Evolutionary conservation across 495 filamentous ascomycete species (phyloP), one percentile per base, ranked within the genome.

Genomic region (Cairneyella variabilis): DNA sequence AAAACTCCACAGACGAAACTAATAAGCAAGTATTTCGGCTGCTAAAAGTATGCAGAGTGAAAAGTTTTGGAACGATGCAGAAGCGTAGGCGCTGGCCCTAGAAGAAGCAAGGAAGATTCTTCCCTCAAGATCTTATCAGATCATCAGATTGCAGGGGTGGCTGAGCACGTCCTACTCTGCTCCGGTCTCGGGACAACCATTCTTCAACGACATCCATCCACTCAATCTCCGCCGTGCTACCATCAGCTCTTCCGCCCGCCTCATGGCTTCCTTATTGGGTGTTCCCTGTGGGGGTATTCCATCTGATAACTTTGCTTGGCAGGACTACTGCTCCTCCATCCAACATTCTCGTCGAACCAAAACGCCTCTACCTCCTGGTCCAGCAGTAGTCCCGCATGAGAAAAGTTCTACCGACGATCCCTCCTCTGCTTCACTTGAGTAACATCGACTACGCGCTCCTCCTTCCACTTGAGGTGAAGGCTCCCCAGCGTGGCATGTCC

Each of bases 61-160:
- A 40, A 40, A 40, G 6, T 40, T n/a, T 40, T 12, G 16, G 22
- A 45, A 14, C 9, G 5, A 2, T 27, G 20, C 17, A 3, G 18
- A 14, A 45, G 21, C 22, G 3, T 0, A 20, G 2, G 20, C 14
- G 44, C 25, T 17, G 44, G 20, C 25, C 17, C 17, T 3, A 2
- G 22, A 22, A 9, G 22, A 27, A n/a, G 42, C 51, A 54, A 40
- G 51, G 51, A 54, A 54, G 43, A 54, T 39, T 54, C 30, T 54
- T 53, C 28, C 18, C 2, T 20, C 37, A 23, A 16, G 18, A 53
- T 53, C 51, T 53, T 44, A 54, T 54, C 51, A 25, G 51, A 54
- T 54, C 41, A 47, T 54, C 51, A 54, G 51, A 54, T 54, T 47
- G 27, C 41, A 1, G n/a, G 32, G 47, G 14, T 18, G 6, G 25